Evolutionary conservation across 192 early-diverging fungal genomes (phyloP), one percentile per base, ranked within the genome.

Genomic region (Linnemannia schmuckeri): DNA sequence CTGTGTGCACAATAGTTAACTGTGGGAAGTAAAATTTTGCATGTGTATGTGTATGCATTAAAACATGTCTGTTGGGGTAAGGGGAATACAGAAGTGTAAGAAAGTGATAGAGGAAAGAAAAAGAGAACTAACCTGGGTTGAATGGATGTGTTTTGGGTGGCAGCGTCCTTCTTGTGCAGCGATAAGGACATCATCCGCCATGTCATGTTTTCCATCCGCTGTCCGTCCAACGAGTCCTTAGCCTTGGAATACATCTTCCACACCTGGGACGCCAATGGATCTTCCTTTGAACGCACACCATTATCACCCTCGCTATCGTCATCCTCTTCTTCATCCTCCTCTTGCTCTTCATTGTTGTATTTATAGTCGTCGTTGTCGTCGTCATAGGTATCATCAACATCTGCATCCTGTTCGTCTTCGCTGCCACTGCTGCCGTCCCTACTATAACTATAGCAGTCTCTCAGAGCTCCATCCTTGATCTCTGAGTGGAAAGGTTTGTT

Each of bases 111-210:
- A 70, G 24, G 41, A 4, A n/a, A 42, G 41, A 6, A 41, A 71
- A 38, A 41, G 6, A 7, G n/a, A 20, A 79, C 78, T 47, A 71
- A 72, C 78, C 78, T 72, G 42, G 76, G 76, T 38, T 35, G 76
- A 18, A 30, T 72, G 27, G 8, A 24, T 44, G 38, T n/a, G 24
- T 41, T 33, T 20, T 66, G 38, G 6, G 69, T 8, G 10, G 69
- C 18, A 33, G 85, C 70, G 6, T 83, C 76, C 38, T 89, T 88
- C 44, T 90, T 88, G 63, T 89, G 81, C 46, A 94, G 79, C 18
- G 87, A 90, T 91, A 93, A 93, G 52, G 93, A 92, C 93, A 95
- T 94, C 80, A 96, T 90, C 42, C 96, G 87, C 96, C 96, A 97
- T 9, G 94, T 92, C 83, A 97, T 77, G 81, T 96, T 97, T 76